phyloP scores from a whole-genome alignment of 1,284 basidiomycete species.

The Apiotrichum veenhuisii region DNA sequence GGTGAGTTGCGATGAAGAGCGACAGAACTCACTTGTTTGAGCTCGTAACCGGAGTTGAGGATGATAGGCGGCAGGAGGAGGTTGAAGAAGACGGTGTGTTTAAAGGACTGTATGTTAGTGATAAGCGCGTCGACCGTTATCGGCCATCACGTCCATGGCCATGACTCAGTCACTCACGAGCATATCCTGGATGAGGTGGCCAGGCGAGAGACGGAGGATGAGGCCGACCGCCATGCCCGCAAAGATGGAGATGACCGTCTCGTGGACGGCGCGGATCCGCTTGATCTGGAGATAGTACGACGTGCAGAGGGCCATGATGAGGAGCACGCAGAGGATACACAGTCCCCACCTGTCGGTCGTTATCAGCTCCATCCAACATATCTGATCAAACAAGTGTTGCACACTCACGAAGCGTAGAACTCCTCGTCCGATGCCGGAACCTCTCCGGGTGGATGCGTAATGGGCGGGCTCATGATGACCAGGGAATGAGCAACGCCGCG shows the following conservation, averaged over 20 bases:
- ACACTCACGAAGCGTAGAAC: conserved; percentile 60
- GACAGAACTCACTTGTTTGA: conserved; percentile 81
- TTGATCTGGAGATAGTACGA: conserved; percentile 98
- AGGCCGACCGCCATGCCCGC: conserved; percentile 93
- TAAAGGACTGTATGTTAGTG: conserved; percentile 66
- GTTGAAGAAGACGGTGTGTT: conserved; percentile 97
- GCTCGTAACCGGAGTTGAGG: conserved; percentile 93
- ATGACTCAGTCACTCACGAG: conserved; percentile 61
- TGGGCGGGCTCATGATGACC: conserved; percentile 17
- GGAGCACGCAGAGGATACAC: conserved; percentile 87
- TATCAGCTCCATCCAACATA: conserved; percentile 18
- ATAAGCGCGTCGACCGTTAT: background rate
- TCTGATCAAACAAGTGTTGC: too few relatives aligned
- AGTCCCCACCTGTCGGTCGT: conserved; percentile 63
- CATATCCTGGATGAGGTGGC: conserved; percentile 94
- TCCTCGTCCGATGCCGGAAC: conserved; percentile 65
- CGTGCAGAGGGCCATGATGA: conserved; percentile 91
- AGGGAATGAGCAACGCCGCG: background rate
- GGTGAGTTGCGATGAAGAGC: background rate
- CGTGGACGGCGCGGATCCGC: conserved; percentile 90
- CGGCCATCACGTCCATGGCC: background rate
- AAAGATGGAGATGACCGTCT: conserved; percentile 92
- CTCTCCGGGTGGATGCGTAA: conserved; percentile 19
- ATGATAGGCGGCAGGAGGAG: conserved; percentile 96
- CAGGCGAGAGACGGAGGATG: conserved; percentile 82